Evolutionary conservation across 2,329 filamentous ascomycete genomes (phyloP).

Genomic region (Cladorrhinum sp.): DNA sequence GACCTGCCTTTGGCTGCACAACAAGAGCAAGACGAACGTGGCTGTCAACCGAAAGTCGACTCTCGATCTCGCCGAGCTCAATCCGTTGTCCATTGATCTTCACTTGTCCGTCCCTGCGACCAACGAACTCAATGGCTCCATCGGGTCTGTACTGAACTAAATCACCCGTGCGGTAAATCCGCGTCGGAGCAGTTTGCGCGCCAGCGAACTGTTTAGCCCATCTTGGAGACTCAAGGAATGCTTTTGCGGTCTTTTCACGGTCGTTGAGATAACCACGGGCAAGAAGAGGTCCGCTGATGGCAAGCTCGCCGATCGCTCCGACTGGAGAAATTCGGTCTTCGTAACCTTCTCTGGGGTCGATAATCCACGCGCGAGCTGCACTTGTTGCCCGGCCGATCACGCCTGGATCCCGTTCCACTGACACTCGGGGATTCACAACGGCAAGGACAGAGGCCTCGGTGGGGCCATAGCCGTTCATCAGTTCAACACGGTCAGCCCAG

Average conservation of each 20-base stretch:
- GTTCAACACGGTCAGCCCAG: conserved; percentile 26
- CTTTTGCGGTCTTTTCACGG: conserved; percentile 41
- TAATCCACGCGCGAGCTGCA: conserved; percentile 30
- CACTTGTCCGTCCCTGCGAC: conserved; percentile 51
- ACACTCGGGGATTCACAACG: conserved; percentile 21
- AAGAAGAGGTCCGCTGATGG: conserved; percentile 22
- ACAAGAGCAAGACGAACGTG: conserved; percentile 20
- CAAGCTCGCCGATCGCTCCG: conserved; percentile 24
- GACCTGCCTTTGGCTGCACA: conserved; percentile 22
- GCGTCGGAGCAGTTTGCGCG: conserved; percentile 31
- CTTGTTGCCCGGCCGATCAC: conserved; percentile 31
- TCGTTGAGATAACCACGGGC: conserved; percentile 24
- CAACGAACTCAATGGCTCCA: conserved; percentile 38
- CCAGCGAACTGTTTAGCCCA: conserved; percentile 32
- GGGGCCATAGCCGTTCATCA: conserved; percentile 27
- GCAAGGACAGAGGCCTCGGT: conserved; percentile 23
- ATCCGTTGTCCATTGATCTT: conserved; percentile 53
- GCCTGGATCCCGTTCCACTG: conserved; percentile 22
- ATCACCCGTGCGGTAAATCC: conserved; percentile 44
- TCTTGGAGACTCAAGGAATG: conserved; percentile 41
- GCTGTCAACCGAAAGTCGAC: conserved; percentile 17
- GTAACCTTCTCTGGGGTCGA: conserved; percentile 27
- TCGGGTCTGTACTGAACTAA: conserved; percentile 36
- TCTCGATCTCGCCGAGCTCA: conserved; percentile 38
- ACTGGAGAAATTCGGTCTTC: conserved; percentile 23